These are phyloP conservation scores for Cordia subcordata DNA, from an alignment of 257 asterid species.

Conservation along the genomic window DNA sequence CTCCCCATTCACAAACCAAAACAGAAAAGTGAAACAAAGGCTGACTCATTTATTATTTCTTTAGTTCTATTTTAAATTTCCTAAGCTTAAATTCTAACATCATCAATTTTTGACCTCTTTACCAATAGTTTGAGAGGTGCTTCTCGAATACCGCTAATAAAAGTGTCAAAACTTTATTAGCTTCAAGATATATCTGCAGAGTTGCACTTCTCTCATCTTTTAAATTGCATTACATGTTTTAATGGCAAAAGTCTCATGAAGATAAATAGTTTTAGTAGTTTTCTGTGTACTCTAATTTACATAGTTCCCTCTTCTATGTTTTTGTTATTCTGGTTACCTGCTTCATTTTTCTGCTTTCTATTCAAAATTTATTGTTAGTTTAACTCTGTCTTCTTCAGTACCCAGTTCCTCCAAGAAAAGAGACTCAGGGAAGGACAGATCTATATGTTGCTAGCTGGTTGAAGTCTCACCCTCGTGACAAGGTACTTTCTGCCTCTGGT, in stretches of 20 bases:
- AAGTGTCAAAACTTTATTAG: neutral
- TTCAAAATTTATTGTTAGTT: slow-evolving; percentile 1
- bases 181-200: too few relatives aligned
- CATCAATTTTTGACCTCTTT: too few relatives aligned
- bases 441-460: slow-evolving; percentile 71
- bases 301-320: too few relatives aligned
- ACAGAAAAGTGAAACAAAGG: too few relatives aligned
- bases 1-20: too few relatives aligned
- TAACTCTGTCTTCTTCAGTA: slow-evolving; percentile 33
- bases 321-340: too few relatives aligned
- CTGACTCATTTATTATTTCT: neutral
- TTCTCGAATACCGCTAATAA: too few relatives aligned
- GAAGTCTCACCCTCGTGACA: slow-evolving; percentile 79
- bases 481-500: slow-evolving; percentile 37
- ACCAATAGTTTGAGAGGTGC: too few relatives aligned
- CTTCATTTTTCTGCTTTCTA: neutral
- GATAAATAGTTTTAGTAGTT: neutral
- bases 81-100: too few relatives aligned
- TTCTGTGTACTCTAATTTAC: too few relatives aligned
- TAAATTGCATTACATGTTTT: neutral
- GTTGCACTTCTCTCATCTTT: neutral
- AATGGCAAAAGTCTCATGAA: neutral
- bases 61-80: neutral
- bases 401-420: slow-evolving; percentile 64
- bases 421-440: slow-evolving; percentile 82